These are phyloP conservation scores for Colletotrichum limetticola DNA, from an alignment of 2,329 filamentous ascomycete species.

Conservation along the genomic window DNA sequence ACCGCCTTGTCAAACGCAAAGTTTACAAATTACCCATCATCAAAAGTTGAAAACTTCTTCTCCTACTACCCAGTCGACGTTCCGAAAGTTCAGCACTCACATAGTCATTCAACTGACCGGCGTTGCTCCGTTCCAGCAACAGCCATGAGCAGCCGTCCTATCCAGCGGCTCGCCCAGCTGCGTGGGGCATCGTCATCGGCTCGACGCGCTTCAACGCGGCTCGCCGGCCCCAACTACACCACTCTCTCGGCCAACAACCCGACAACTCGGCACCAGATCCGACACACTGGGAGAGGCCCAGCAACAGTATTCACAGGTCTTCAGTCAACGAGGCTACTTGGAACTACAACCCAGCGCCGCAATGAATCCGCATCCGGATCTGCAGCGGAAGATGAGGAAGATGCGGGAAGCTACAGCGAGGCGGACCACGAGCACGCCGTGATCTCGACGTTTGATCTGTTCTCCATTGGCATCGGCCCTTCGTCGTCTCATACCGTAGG, in stretches of 20 bases:
- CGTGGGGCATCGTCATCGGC: conserved; percentile 25
- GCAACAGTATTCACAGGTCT: not conserved
- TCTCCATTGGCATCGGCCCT: conserved; percentile 62
- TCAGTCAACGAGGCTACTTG: conserved; percentile 5
- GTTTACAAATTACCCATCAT: not conserved
- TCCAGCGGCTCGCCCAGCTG: conserved; percentile 29
- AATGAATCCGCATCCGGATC: conserved; percentile 3
- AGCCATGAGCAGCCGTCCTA: conserved; percentile 29
- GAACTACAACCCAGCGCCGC: conserved; percentile 17
- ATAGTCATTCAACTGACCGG: not conserved
- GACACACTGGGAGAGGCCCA: not conserved
- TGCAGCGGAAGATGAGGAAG: conserved; percentile 42
- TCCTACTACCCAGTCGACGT: no score
- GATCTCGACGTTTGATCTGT: conserved; percentile 63
- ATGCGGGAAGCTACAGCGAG: conserved; percentile 57
- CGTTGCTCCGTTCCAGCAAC: conserved; percentile 4
- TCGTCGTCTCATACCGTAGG: conserved; percentile 63
- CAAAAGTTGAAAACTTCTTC: not conserved
- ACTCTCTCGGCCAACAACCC: conserved; percentile 2
- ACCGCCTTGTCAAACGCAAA: conserved; percentile 23
- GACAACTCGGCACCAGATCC: conserved; percentile 6
- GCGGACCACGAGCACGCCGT: conserved; percentile 62
- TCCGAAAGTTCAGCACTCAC: no score
- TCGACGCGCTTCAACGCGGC: conserved; percentile 33
- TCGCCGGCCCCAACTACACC: not conserved